Evolutionary conservation across 805 yeast genomes (phyloP), one percentile per base, ranked within the genome.

Genomic region (Monosporozyma aquatica): DNA sequence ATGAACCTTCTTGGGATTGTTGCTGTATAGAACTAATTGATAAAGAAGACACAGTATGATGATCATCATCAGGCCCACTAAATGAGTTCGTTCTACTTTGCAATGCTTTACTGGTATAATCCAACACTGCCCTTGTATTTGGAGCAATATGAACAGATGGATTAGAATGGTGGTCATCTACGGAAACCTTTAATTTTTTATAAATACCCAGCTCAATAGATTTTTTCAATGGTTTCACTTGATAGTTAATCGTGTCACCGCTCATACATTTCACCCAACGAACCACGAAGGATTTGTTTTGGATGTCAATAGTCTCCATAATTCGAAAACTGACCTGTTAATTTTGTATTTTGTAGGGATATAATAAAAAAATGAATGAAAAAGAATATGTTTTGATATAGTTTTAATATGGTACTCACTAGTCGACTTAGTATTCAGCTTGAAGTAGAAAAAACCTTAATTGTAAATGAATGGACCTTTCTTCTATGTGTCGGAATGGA

Each of bases 231-330:
- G 97, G 97, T 53, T 80, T 81, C 41, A 87, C 71, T 56, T 82
- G 89, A 83, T 92, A 90, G 47, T 75, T 75, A 35, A 90, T 74
- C 15, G 70, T 60, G 24, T 80, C 73, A 45, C 78, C 74, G 30
- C 76, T 82, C 0, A 84, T 82, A 6, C 84, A 83, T 47, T 78
- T 75, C 42, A 89, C 78, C 97, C 97, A 92, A 53, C 90, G 86
- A 55, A 89, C 84, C 47, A 87, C 76, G 55, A 85, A 90, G 44
- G 92, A 82, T 61, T 86, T 83, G 39, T 94, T 80, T 53, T 89
- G 95, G 20, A 92, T 78, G 62, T 90, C 97, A 38, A 92, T 74
- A 2, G 87, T 80, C 63, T 90, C 97, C 96, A 87, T 85, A 20
- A 25, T 22, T 27, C 7, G 21, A 18, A 20, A 21, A 25, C 25